Percentiles rank a stretch among this genome's conserved stretches.
Conservation (phyloP, 148 eudicot species). For the Oxyria digyna region DNA sequence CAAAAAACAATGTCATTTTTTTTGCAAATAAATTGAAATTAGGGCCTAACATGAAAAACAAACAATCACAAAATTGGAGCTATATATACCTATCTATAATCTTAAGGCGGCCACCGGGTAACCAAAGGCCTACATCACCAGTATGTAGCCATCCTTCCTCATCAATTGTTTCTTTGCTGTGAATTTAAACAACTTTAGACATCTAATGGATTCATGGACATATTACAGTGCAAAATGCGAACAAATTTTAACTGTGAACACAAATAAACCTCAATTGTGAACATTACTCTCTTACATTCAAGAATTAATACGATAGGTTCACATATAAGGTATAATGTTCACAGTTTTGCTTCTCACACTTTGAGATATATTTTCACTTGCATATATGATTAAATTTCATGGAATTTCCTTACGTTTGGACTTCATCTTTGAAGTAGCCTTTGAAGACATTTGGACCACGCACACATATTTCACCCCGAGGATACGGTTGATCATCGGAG, state of each 20-base stretch:
- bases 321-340: no score
- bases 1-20: not conserved
- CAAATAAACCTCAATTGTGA: no score
- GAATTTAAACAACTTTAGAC: conserved; percentile 8
- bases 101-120: conserved; percentile 92
- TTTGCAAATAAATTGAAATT: no score
- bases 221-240: no score
- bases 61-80: conserved; percentile 11
- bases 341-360: no score
- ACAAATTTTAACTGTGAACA: no score
- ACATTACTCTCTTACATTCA: no score
- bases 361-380: no score
- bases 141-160: conserved; percentile 90
- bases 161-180: conserved; percentile 83
- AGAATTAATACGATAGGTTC: no score
- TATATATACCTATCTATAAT: conserved; percentile 88
- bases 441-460: conserved; percentile 74
- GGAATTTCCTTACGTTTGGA: conserved; percentile 48
- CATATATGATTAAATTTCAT: no score
- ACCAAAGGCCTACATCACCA: conserved; percentile 91
- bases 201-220: not conserved
- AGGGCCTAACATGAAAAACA: no score
- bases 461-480: conserved; percentile 94
- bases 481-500: conserved; percentile 83
- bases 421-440: conserved; percentile 92